Conservation (phyloP, 129 eudicot genomes). For the Calendula officinalis region DNA sequence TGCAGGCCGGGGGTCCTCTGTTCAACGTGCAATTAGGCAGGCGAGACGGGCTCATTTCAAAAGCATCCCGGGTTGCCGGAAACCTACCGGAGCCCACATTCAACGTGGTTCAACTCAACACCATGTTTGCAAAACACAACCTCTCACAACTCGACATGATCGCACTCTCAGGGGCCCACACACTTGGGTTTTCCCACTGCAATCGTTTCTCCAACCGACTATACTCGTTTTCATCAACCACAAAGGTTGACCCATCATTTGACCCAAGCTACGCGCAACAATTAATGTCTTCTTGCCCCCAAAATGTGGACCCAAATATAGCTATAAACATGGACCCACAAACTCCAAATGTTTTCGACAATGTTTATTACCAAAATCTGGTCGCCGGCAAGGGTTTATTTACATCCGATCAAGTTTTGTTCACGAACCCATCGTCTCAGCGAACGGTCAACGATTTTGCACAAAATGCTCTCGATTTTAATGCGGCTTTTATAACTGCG, state of each 20-base stretch:
- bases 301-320: constrained; percentile 43
- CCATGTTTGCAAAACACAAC: constrained; percentile 52
- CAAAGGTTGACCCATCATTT: constrained; percentile 61
- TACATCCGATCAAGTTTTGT: constrained; percentile 69
- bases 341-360: constrained; percentile 59
- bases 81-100: constrained; percentile 61
- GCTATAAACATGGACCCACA: constrained; percentile 63
- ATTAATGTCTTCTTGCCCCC: constrained; percentile 55
- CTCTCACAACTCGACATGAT: constrained; percentile 65
- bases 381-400: constrained; percentile 68
- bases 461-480: constrained; percentile 41
- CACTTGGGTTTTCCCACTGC: constrained; percentile 81
- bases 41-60: constrained; percentile 70
- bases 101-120: constrained; percentile 45
- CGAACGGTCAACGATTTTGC: constrained; percentile 61
- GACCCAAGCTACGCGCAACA: constrained; percentile 57
- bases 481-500: constrained; percentile 56
- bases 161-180: constrained; percentile 83
- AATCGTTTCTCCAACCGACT: constrained; percentile 57
- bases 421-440: constrained; percentile 46
- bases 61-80: constrained; percentile 65
- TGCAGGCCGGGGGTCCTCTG: constrained; percentile 77
- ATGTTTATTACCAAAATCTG: constrained; percentile 57
- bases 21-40: constrained; percentile 69
- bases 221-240: constrained; percentile 53